Evolutionary conservation across 176 grass and related monocot genomes (phyloP), one percentile per base, ranked within the genome.

Genomic region (Secale cereale): DNA sequence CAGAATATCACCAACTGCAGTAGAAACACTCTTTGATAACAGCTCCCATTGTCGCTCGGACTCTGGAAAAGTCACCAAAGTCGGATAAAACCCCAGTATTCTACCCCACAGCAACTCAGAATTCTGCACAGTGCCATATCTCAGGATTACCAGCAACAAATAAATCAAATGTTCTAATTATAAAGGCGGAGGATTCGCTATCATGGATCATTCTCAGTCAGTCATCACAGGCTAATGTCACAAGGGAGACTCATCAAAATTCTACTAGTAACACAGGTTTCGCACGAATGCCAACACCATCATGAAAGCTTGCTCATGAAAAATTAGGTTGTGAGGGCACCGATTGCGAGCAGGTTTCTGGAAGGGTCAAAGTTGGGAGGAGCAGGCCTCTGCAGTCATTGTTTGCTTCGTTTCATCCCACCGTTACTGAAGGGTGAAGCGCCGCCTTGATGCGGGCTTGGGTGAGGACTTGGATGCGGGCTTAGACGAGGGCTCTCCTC

Each of bases 401-500:
- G 89, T 81, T 94, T 94, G 81, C 82, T 85, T 46, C 86, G 85
- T 83, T 94, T 94, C 89, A 94, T 91, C 31, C 89, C 83, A 20
- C 89, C 85, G 10, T 87, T 94, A 83, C 73, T 83, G 71, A 91
- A 94, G 57, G 92, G 92, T 33, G 92, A 86, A 50, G 87, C 86
- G 20, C 89, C 77, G 68, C 80, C 81, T 76, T 85, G 87, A 59
- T 84, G 83, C 17, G 83, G 81, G 20, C 89, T 91, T 73, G 45
- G 73, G 30, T 54, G 73, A 2, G 83, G 81, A 13, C 89, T 91
- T 77, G 89, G 87, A 29, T 87, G 83, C 2, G 83, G 78, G 25
- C 89, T 91, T 77, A 54, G 27, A 6, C 45, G 45, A 7, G 83
- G 81, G 13, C 89, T 91, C 72, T 94, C 92, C 71, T 91, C 92